Percentiles rank a stretch among this genome's conserved stretches.
Evolutionary conservation across 2,329 filamentous ascomycete species (phyloP).

Genomic region (Penicillium sp.): DNA sequence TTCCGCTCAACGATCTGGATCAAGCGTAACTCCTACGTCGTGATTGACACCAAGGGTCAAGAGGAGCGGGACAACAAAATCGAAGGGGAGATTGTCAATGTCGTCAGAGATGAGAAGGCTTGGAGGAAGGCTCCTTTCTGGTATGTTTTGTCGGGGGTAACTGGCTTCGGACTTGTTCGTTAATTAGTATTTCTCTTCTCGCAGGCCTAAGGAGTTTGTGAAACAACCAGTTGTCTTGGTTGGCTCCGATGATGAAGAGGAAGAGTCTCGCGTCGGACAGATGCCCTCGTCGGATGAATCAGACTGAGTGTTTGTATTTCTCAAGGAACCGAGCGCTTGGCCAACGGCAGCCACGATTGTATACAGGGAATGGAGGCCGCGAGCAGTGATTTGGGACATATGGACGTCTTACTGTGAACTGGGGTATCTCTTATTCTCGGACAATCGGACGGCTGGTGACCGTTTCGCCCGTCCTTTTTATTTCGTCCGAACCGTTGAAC

Average conservation of each 20-base stretch:
- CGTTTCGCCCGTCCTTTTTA: slow-evolving; percentile 20
- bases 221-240: slow-evolving; percentile 62
- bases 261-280: slow-evolving; percentile 75
- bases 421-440: slow-evolving; percentile 20
- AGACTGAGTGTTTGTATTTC: slow-evolving; percentile 44
- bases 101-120: slow-evolving; percentile 83
- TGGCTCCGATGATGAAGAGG: slow-evolving; percentile 66
- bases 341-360: background rate
- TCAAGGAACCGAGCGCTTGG: slow-evolving; percentile 1
- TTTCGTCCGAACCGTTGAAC: slow-evolving; percentile 37
- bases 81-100: slow-evolving; percentile 83
- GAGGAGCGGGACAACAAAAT: slow-evolving; percentile 71
- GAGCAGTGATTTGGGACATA: background rate
- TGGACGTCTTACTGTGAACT: background rate
- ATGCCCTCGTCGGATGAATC: slow-evolving; percentile 81
- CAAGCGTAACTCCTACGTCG: slow-evolving; percentile 79
- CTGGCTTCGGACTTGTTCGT: background rate
- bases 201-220: slow-evolving; percentile 74
- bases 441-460: slow-evolving; percentile 14
- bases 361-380: background rate
- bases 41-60: slow-evolving; percentile 68
- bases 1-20: slow-evolving; percentile 95
- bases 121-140: slow-evolving; percentile 91
- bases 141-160: slow-evolving; percentile 46
- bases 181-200: slow-evolving; percentile 14